A percentile compares a stretch with the other conserved stretches of the same genome.
Evolutionary conservation across 805 yeast genomes (phyloP).

Genomic region (Yueomyces sp.): DNA sequence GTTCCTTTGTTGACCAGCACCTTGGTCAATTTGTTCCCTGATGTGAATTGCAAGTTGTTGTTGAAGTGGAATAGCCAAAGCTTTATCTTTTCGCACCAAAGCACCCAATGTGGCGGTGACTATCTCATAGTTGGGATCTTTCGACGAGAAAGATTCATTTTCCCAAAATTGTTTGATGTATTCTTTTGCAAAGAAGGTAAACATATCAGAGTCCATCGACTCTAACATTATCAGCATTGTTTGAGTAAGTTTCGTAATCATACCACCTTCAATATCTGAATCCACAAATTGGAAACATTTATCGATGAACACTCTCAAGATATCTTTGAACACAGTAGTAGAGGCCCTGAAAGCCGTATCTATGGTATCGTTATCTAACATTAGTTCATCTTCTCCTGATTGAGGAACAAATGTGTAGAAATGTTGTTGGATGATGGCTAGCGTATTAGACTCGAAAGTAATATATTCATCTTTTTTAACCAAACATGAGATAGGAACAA

Average conservation of each 20-base stretch:
- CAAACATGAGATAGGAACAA: conserved; percentile 57
- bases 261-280: conserved; percentile 24
- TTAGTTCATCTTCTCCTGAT: conserved; percentile 30
- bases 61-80: conserved; percentile 13
- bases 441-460: conserved; percentile 25
- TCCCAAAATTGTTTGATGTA: conserved; percentile 28
- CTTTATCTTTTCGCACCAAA: conserved; percentile 43
- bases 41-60: conserved; percentile 29
- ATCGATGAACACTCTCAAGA: conserved; percentile 42
- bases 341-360: conserved; percentile 45
- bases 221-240: conserved; percentile 38
- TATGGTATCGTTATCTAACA: conserved; percentile 29
- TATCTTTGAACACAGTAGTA: conserved; percentile 50
- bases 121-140: conserved; percentile 45
- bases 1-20: conserved; percentile 65
- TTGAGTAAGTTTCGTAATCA: conserved; percentile 28
- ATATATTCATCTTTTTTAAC: conserved; percentile 26
- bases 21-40: conserved; percentile 50
- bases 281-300: conserved; percentile 53
- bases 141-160: conserved; percentile 40
- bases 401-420: conserved; percentile 32
- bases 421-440: conserved; percentile 52
- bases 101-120: conserved; percentile 62
- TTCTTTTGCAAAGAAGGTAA: conserved; percentile 28
- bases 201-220: conserved; percentile 47